Evolutionary conservation across 2,329 filamentous ascomycete species (phyloP), one percentile per base, ranked within the genome.

Genomic region (Hirsutella minnesotensis): DNA sequence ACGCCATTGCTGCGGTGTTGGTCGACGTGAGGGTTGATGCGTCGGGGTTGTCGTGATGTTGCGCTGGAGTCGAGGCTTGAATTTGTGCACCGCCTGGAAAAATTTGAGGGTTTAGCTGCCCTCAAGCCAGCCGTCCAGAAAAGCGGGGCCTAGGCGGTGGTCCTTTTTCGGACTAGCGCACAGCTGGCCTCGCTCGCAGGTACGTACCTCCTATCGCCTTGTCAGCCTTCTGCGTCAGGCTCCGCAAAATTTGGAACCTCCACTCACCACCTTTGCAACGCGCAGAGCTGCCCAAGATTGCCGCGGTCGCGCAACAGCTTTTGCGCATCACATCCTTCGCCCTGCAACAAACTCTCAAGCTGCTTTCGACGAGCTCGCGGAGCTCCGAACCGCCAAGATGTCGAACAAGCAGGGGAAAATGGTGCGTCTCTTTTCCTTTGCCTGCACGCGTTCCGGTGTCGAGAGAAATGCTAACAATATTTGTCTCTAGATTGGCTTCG

Each of bases 331-430:
- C 52, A 46, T 68, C 67, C 69, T 72, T 73, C 67, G 59, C 55
- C 61, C 49, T 47, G 24, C 24, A 27, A 7, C 12, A 7, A 27
- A 7, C 62, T 52, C 56, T 38, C 13, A 37, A 31, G 5, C 15
- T 22, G 15, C 21, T 2, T 22, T 43, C 46, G 49, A 59, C 54
- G 56, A 53, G 49, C 47, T 52, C 53, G 56, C 55, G 45, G 38
- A 38, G 51, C 44, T 43, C 39, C 44, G 43, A 36, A 9, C 24
- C 16, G 40, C 27, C 53, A 63, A 59, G 24, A 64, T 64, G 63
- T 61, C 61, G 47, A 65, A 95, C 77, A 94, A 95, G 69, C 89
- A 95, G 69, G 92, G 92, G 69, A 96, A 98, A 77, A 96, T 98
- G 92, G 92, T 96, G 73, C 76, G 86, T 81, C 45, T 43, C 51